These are phyloP conservation scores for Takashimella tepidaria DNA, from an alignment of 1,284 basidiomycete genomes.

Conservation along the genomic window DNA sequence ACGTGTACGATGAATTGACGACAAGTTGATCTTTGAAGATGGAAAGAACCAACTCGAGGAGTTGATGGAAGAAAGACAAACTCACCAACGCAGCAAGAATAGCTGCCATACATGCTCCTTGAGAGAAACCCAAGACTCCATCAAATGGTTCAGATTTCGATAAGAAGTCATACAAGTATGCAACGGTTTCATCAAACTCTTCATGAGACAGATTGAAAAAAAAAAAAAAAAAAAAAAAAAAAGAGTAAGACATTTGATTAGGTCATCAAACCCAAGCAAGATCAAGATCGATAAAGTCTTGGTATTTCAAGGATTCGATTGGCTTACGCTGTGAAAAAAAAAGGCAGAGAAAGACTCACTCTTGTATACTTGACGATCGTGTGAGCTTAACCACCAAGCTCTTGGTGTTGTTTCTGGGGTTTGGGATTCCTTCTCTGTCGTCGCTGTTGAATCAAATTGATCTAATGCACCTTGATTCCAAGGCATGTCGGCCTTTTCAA, in stretches of 20 bases:
- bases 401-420: conserved; percentile 62
- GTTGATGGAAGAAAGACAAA: too few species aligned
- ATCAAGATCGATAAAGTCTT: too few species aligned
- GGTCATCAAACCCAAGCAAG: too few species aligned
- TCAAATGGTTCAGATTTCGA: conserved; percentile 49
- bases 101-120: conserved; percentile 75
- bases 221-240: too few species aligned
- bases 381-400: conserved; percentile 68
- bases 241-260: too few species aligned
- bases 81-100: conserved; percentile 66
- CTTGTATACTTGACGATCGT: conserved; percentile 50
- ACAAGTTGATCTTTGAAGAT: background rate
- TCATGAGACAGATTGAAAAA: conserved; percentile 8
- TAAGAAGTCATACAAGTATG: conserved; percentile 49
- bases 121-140: conserved; percentile 79
- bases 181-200: conserved; percentile 59
- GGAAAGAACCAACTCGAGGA: background rate
- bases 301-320: too few species aligned
- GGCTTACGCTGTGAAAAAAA: too few species aligned
- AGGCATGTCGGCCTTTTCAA: conserved; percentile 66
- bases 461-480: conserved; percentile 50
- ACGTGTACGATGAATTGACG: too few species aligned
- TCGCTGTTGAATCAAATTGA: conserved; percentile 57
- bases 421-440: conserved; percentile 52
- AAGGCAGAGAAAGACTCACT: too few species aligned